Conservation (phyloP, 345 rosid genomes). For the Chamaenerion angustifolium region DNA sequence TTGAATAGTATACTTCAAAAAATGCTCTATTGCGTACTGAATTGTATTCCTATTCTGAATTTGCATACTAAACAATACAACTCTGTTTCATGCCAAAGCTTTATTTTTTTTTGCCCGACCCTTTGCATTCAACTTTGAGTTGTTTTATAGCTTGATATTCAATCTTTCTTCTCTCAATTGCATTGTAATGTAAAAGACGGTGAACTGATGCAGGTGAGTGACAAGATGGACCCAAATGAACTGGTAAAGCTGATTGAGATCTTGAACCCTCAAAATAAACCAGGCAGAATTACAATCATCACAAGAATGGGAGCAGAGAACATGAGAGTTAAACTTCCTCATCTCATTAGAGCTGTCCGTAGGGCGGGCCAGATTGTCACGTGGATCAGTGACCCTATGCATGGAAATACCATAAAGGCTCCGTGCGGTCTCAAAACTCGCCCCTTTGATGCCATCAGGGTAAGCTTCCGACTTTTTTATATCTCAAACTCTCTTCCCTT, state of each 20-base stretch:
- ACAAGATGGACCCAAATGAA: slow-evolving; percentile 88
- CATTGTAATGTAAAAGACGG: background rate
- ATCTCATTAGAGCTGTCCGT: slow-evolving; percentile 76
- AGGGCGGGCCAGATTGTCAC: slow-evolving; percentile 74
- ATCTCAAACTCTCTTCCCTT: background rate
- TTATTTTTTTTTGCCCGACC: too few species aligned
- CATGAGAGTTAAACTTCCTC: slow-evolving; percentile 91
- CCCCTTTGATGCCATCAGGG: slow-evolving; percentile 81
- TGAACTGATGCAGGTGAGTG: slow-evolving; percentile 50
- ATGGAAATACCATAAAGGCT: slow-evolving; percentile 92
- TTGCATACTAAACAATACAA: too few species aligned
- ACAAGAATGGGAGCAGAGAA: slow-evolving; percentile 93
- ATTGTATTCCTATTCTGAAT: too few species aligned
- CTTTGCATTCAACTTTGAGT: too few species aligned
- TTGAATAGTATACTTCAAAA: too few species aligned
- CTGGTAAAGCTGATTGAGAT: slow-evolving; percentile 76
- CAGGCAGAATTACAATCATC: slow-evolving; percentile 78
- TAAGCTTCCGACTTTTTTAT: slow-evolving; percentile 14
- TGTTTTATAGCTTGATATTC: too few species aligned
- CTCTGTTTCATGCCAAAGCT: too few species aligned
- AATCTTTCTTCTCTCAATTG: background rate
- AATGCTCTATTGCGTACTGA: too few species aligned
- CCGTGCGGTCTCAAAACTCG: slow-evolving; percentile 93
- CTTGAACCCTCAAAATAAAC: slow-evolving; percentile 72
- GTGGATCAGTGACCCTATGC: slow-evolving; percentile 97